Percentiles rank a stretch among this genome's conserved stretches.
phyloP scores from a whole-genome alignment of 163 green algal genomes.

The Smithsoniella earleae region DNA sequence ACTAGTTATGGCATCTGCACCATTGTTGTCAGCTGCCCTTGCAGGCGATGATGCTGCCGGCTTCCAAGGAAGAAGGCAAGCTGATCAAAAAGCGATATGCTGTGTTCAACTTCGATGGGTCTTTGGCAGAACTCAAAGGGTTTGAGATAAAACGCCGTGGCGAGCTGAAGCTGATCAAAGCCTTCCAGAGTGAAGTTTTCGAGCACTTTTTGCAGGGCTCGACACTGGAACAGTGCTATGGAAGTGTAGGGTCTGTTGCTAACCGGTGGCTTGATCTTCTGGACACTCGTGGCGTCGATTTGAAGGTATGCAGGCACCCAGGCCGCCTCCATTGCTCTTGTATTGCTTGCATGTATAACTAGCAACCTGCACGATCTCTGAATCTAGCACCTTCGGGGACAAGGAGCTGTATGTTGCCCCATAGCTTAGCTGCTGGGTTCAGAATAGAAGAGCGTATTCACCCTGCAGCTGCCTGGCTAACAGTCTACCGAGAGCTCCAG shows the following conservation, averaged over 20 bases:
- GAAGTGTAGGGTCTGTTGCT: constrained; percentile 75
- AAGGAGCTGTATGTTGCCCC: no score
- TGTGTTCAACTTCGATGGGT: constrained; percentile 89
- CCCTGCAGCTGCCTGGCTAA: background rate
- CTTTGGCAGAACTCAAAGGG: constrained; percentile 93
- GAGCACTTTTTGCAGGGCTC: constrained; percentile 79
- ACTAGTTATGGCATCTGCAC: no score
- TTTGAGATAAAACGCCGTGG: constrained; percentile 97
- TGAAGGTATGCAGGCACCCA: constrained; percentile 31
- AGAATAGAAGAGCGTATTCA: no score
- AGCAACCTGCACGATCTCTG: background rate
- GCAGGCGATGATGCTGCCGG: constrained; percentile 89
- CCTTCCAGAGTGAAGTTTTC: constrained; percentile 93
- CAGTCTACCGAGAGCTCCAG: background rate
- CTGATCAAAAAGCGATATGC: constrained; percentile 98
- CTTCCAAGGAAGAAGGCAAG: constrained; percentile 94
- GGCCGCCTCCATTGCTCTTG: background rate
- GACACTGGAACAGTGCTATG: constrained; percentile 86
- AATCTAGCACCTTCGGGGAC: no score
- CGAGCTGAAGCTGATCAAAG: constrained; percentile 99
- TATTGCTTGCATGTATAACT: background rate
- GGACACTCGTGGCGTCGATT: constrained; percentile 56
- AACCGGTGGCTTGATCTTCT: constrained; percentile 97
- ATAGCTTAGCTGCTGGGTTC: no score
- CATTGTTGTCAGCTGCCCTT: no score